These are phyloP conservation scores for Phaeomoniella chlamydospora DNA, from an alignment of 2,329 filamentous ascomycete genomes.

Conservation along the genomic window DNA sequence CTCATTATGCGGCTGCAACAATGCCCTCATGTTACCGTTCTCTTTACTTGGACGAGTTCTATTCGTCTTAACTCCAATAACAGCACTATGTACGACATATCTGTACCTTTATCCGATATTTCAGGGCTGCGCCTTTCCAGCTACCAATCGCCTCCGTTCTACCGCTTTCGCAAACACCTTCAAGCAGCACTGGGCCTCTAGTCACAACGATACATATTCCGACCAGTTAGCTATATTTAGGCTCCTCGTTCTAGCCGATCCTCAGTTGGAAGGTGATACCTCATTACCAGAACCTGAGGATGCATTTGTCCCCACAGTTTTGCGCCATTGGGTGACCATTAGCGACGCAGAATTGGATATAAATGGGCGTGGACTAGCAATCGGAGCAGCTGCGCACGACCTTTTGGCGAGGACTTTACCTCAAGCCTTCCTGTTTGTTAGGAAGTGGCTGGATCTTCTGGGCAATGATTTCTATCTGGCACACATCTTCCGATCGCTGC, in stretches of 20 bases:
- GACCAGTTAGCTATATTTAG: slow-evolving; percentile 44
- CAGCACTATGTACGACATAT: slow-evolving; percentile 57
- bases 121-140: slow-evolving; percentile 65
- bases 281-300: slow-evolving; percentile 49
- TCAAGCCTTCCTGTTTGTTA: slow-evolving; percentile 47
- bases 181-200: slow-evolving; percentile 18
- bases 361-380: neutral
- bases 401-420: slow-evolving; percentile 27
- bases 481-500: slow-evolving; percentile 73
- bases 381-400: slow-evolving; percentile 2
- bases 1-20: neutral
- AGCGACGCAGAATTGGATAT: slow-evolving; percentile 3
- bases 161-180: slow-evolving; percentile 19
- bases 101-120: slow-evolving; percentile 81
- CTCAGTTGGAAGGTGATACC: slow-evolving; percentile 84
- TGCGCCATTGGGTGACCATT: slow-evolving; percentile 18
- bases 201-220: slow-evolving; percentile 4
- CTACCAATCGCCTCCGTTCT: slow-evolving; percentile 20
- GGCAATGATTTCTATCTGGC: slow-evolving; percentile 93
- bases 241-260: slow-evolving; percentile 76
- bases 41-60: slow-evolving; percentile 28
- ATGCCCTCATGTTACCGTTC: slow-evolving; percentile 32
- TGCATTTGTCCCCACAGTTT: slow-evolving; percentile 25
- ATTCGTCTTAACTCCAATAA: slow-evolving; percentile 46
- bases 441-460: slow-evolving; percentile 75